Percentiles rank a stretch among this genome's conserved stretches.
Evolutionary conservation across 2,329 filamentous ascomycete species (phyloP).

Genomic region (Fusarium irregulare): DNA sequence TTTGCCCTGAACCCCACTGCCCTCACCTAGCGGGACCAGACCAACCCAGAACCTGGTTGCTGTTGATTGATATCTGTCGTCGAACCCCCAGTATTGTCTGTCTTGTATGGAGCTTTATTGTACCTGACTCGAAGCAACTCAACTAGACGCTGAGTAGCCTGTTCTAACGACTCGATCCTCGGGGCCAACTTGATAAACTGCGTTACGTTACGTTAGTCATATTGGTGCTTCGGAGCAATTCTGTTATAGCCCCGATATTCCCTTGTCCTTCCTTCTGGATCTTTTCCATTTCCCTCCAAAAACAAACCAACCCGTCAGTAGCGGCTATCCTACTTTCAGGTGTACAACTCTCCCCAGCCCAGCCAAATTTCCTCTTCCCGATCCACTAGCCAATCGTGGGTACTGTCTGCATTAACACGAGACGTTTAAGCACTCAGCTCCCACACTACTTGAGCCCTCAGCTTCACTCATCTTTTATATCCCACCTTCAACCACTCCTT

Average conservation of each 20-base stretch:
- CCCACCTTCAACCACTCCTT: constrained; percentile 4
- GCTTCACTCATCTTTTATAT: constrained; percentile 20
- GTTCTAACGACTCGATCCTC: constrained; percentile 22
- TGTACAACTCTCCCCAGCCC: constrained; percentile 18
- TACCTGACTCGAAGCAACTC: constrained; percentile 35
- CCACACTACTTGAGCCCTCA: constrained; percentile 19
- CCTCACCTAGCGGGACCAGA: constrained; percentile 34
- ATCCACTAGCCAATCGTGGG: constrained; percentile 38
- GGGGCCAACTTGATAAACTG: background rate
- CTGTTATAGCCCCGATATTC: constrained; percentile 15
- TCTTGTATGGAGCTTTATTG: constrained; percentile 21
- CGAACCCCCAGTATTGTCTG: constrained; percentile 20
- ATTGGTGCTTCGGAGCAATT: constrained; percentile 9
- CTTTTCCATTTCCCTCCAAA: constrained; percentile 21
- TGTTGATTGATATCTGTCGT: constrained; percentile 36
- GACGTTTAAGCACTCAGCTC: constrained; percentile 36
- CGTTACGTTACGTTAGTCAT: constrained; percentile 5
- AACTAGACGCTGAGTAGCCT: constrained; percentile 21
- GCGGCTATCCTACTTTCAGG: constrained; percentile 6
- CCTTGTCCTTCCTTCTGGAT: constrained; percentile 8
- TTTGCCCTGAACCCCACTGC: constrained; percentile 26
- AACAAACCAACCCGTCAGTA: background rate
- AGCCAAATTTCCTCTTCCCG: constrained; percentile 33
- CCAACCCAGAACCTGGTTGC: constrained; percentile 15
- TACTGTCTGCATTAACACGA: constrained; percentile 32